phyloP scores from a whole-genome alignment of 768 basidiomycete species.

The Leccinum barrowsii region DNA sequence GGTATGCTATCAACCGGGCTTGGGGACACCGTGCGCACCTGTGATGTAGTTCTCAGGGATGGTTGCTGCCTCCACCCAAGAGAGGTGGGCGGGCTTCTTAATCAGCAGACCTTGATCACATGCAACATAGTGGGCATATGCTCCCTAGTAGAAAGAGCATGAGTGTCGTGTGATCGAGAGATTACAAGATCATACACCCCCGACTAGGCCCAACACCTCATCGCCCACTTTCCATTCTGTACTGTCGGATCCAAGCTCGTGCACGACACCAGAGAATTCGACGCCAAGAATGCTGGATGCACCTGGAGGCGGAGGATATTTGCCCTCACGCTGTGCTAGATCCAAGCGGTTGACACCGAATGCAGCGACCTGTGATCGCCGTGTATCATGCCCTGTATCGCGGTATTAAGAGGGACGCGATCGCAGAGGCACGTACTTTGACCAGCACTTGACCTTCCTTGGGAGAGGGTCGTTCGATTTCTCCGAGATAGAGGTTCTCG shows the following conservation, averaged over 20 bases:
- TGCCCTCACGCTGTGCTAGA: constrained; percentile 63
- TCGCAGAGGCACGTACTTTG: constrained; percentile 47
- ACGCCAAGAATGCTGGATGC: constrained; percentile 76
- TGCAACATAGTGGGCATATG: constrained; percentile 85
- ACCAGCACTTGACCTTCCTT: constrained; percentile 66
- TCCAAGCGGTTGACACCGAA: constrained; percentile 94
- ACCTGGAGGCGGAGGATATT: constrained; percentile 78
- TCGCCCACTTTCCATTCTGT: constrained; percentile 59
- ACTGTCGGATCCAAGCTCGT: constrained; percentile 48
- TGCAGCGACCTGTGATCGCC: constrained; percentile 54
- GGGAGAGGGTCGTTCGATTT: constrained; percentile 59
- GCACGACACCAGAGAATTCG: constrained; percentile 75
- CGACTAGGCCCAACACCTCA: constrained; percentile 75
- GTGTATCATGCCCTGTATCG: neutral
- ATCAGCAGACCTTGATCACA: constrained; percentile 64
- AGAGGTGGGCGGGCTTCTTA: constrained; percentile 68
- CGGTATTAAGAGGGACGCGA: neutral
- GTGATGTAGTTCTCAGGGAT: constrained; percentile 89
- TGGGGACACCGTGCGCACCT: constrained; percentile 42
- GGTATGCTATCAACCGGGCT: constrained; percentile 3
- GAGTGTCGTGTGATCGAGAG: neutral
- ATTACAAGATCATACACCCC: constrained; percentile 52
- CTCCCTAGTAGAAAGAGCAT: constrained; percentile 52
- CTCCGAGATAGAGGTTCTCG: constrained; percentile 77
- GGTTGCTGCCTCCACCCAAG: constrained; percentile 82